Percentiles rank a stretch among this genome's conserved stretches.
phyloP scores from a whole-genome alignment of 371 early-diverging fungal genomes.

The Cokeromyces recurvatus region DNA sequence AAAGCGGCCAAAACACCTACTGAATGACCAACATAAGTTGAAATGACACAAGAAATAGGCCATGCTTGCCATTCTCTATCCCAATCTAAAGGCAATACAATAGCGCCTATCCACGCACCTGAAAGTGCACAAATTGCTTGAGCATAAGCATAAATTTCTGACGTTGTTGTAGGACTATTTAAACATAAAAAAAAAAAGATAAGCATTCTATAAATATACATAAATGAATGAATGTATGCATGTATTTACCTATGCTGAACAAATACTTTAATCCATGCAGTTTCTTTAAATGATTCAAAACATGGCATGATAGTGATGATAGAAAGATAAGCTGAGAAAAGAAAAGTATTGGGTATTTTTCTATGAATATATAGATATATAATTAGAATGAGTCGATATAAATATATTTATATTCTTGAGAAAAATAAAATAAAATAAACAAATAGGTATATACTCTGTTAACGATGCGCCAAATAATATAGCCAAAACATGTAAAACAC shows the following conservation, averaged over 20 bases:
- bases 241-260: conserved; percentile 43
- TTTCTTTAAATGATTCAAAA: conserved; percentile 18
- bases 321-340: conserved; percentile 39
- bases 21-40: conserved; percentile 40
- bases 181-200: neutral
- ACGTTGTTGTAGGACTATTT: conserved; percentile 29
- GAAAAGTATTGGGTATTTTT: conserved; percentile 34
- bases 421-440: neutral
- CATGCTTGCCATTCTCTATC: conserved; percentile 50
- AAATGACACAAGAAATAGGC: conserved; percentile 48
- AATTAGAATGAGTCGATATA: neutral
- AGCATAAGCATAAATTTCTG: conserved; percentile 43
- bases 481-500: conserved; percentile 26
- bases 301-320: conserved; percentile 33
- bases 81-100: conserved; percentile 50
- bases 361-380: conserved; percentile 12
- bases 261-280: conserved; percentile 32
- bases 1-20: conserved; percentile 43
- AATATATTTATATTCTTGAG: neutral
- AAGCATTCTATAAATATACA: too few species aligned
- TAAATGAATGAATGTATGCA: too few species aligned
- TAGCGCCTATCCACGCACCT: conserved; percentile 51
- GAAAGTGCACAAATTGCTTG: conserved; percentile 37
- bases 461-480: conserved; percentile 43
- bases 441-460: conserved; percentile 36